phyloP scores from a whole-genome alignment of 495 filamentous ascomycete genomes.

The Aspergillus steynii region DNA sequence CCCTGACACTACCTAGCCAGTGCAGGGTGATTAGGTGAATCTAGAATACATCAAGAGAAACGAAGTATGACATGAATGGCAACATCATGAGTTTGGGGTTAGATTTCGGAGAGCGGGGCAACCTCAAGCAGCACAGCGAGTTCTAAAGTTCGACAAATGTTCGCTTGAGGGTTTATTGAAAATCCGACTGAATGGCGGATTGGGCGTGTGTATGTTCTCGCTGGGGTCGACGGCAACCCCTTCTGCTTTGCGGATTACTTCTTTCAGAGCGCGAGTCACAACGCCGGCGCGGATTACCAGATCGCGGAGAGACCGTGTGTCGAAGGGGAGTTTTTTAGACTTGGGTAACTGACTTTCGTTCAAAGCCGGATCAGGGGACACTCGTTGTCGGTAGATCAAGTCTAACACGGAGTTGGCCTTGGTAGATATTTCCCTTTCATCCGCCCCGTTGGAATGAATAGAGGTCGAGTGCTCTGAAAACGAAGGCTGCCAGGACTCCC shows the following conservation, averaged over 20 bases:
- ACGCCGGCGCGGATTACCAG: constrained; percentile 81
- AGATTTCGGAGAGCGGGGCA: background rate
- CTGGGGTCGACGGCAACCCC: constrained; percentile 64
- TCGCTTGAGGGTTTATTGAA: constrained; percentile 43
- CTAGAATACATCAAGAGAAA: background rate
- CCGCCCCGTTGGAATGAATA: constrained; percentile 21
- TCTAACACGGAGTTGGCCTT: constrained; percentile 81
- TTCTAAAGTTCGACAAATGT: constrained; percentile 33
- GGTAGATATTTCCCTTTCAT: constrained; percentile 49
- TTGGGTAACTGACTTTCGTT: constrained; percentile 44
- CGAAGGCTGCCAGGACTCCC: constrained; percentile 35
- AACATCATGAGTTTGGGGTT: constrained; percentile 5
- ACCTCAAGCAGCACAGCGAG: constrained; percentile 27
- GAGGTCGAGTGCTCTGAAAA: constrained; percentile 23
- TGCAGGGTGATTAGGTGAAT: background rate
- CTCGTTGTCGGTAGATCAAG: constrained; percentile 71
- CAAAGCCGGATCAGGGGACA: constrained; percentile 48
- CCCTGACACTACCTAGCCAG: constrained; percentile 15
- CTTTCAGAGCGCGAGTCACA: constrained; percentile 70
- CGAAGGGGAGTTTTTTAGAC: constrained; percentile 82
- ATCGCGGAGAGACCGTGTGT: constrained; percentile 84
- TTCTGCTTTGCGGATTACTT: constrained; percentile 78
- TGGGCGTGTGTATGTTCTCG: constrained; percentile 28
- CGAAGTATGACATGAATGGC: constrained; percentile 12
- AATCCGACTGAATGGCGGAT: constrained; percentile 48